Evolutionary conservation across 2,329 filamentous ascomycete species (phyloP), one percentile per base, ranked within the genome.

Genomic region (Fusarium continuum): DNA sequence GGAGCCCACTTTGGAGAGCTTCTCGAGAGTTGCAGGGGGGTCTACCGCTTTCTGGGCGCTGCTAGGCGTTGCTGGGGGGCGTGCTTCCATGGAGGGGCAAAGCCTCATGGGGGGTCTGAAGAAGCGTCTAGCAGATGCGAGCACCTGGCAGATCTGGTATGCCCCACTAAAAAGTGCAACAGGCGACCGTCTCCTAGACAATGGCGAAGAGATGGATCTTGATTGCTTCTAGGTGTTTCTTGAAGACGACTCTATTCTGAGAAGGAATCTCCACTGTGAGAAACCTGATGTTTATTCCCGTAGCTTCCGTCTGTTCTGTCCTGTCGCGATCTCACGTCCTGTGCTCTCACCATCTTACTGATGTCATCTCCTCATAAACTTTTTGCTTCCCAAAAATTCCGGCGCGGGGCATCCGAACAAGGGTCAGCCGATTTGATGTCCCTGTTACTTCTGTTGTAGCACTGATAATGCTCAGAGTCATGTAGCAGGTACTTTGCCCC

Each of bases 1-100:
- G 68, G 70, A 73, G 70, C 75, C 74, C 75, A 77, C 75, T 75
- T 73, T 57, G 50, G 43, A 64, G 62, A 64, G 56, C 55, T 65
- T 52, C 49, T 65, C 40, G 40, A 40, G 47, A 58, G 52, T 65
- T 49, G 57, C 62, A 62, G 62, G 63, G 62, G 63, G 57, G 63
- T 62, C 61, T 65, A 59, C 61, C 45, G 49, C 57, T 44, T 63
- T 65, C 63, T 65, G 62, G 63, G 63, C 53, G 52, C 48, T 65
- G 57, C 63, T 65, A 65, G 62, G 56, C 47, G 32, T 50, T 50
- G 29, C 47, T 39, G 46, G 46, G 55, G 61, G 55, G 56, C 9
- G 61, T 50, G 48, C 48, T 43, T n/a, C n/a, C n/a, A n/a, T 73
- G 73, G 45, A 54, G 59, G 74, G 74, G 70, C 64, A 67, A 50